Conservation (phyloP, 768 basidiomycete genomes). For the Auriculariales sp. region DNA sequence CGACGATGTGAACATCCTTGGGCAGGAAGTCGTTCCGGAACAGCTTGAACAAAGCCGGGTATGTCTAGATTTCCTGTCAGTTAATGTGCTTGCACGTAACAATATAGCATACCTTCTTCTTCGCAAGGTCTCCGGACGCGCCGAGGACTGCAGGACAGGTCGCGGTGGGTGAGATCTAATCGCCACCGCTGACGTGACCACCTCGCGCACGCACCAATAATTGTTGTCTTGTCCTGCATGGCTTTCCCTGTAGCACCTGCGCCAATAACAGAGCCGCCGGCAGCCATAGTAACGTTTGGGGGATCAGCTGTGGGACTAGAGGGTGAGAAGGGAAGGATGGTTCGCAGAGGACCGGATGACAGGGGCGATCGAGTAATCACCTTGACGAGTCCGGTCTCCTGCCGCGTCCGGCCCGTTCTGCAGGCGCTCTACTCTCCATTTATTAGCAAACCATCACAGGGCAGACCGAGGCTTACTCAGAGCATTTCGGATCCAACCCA, state of each 20-base stretch:
- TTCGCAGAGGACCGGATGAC: too few relatives aligned
- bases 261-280: slow-evolving; percentile 53
- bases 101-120: slow-evolving; percentile 68
- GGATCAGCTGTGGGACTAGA: slow-evolving; percentile 17
- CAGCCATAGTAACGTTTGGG: slow-evolving; percentile 26
- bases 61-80: slow-evolving; percentile 41
- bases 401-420: too few relatives aligned
- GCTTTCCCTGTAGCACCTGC: too few relatives aligned
- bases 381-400: too few relatives aligned
- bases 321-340: slow-evolving; percentile 1
- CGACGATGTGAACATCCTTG: slow-evolving; percentile 74
- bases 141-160: slow-evolving; percentile 53
- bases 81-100: background rate
- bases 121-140: slow-evolving; percentile 93
- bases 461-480: too few relatives aligned
- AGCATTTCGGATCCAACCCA: too few relatives aligned
- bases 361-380: too few relatives aligned
- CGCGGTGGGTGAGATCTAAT: slow-evolving; percentile 5
- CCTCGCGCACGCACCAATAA: slow-evolving; percentile 50
- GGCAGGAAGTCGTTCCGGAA: slow-evolving; percentile 73
- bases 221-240: slow-evolving; percentile 77
- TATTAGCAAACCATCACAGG: too few relatives aligned
- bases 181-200: slow-evolving; percentile 6
- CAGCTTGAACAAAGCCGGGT: slow-evolving; percentile 88
- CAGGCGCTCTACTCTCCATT: too few relatives aligned